Base-by-base conservation (phyloP, 129 eudicot genomes). In the Calendula officinalis region DNA sequence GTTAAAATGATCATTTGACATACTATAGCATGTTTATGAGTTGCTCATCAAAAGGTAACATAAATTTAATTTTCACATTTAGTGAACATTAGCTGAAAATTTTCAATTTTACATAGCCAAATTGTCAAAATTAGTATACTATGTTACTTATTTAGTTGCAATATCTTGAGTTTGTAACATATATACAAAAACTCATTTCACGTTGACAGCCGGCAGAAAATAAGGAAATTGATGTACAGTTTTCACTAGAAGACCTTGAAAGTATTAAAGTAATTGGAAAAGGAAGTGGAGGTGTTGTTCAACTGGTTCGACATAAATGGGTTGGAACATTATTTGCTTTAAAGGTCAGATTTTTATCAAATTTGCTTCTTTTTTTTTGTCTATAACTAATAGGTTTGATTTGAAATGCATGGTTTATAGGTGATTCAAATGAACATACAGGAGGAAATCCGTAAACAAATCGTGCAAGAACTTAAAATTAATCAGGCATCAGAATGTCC, bases 271-370 rank as follows among this genome's bases (percentile, higher is more conserved):
- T 92, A 60, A 92, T 92, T 47, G 98, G 98, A 44, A 92, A 92
- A 71, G 98, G 98, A 75, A 88, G 96, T 73, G 98, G 98, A 36
- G 98, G 98, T 45, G 89, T 92, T 36, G 98, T 92, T 78, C 98
- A 92, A 75, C 88, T 92, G 76, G 98, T 88, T 69, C 91, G 98
- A 43, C 95, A 92, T 73, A 92, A 92, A 75, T 92, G 98, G 98
- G 83, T 81, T 53, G 96, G 98, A 51, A 88, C 65, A 44, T 75
- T 88, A 56, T 92, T 92, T 75, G 98, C 98, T 56, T 82, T 92
- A 79, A 92, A 92, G 98, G 98, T 92, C 61, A 75, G 77, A 62
- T 36, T 55, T 8, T 22, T 22, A 22, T 22, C 30, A 34, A 14
- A n/a, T 22, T 45, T 75, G 5, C 41, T 37, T 68, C 41, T 37